Percentiles rank a stretch among this genome's conserved stretches.
Evolutionary conservation across 2,329 filamentous ascomycete species (phyloP).

Genomic region (Ophiostoma piceae): DNA sequence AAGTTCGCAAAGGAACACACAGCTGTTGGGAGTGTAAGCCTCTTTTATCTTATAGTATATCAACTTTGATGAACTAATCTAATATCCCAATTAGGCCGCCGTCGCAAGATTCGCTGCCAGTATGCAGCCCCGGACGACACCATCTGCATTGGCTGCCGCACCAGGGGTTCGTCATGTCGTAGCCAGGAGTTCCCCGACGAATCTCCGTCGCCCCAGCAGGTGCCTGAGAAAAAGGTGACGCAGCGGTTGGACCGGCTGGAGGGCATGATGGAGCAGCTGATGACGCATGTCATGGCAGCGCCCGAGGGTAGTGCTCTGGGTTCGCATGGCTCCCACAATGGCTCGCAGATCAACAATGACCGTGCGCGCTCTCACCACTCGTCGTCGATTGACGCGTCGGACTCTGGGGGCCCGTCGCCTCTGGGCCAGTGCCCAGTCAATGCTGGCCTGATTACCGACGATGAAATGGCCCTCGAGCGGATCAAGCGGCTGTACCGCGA

Average conservation of each 20-base stretch:
- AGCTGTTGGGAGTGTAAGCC: slow-evolving; percentile 53
- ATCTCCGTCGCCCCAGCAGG: slow-evolving; percentile 26
- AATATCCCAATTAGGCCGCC: no score
- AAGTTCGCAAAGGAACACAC: slow-evolving; percentile 49
- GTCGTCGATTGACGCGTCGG: slow-evolving; percentile 28
- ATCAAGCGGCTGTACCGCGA: slow-evolving; percentile 10
- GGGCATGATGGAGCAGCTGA: slow-evolving; percentile 43
- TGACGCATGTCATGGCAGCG: slow-evolving; percentile 35
- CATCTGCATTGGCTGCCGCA: slow-evolving; percentile 42
- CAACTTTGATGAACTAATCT: no score
- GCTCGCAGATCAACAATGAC: neutral
- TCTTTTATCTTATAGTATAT: no score
- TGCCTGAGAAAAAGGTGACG: slow-evolving; percentile 38
- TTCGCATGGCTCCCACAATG: no score
- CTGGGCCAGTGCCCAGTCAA: neutral
- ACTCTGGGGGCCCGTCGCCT: slow-evolving; percentile 16
- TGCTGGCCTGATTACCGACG: neutral
- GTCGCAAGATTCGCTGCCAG: slow-evolving; percentile 47
- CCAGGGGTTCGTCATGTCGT: slow-evolving; percentile 39
- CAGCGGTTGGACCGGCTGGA: slow-evolving; percentile 45
- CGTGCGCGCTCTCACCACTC: no score
- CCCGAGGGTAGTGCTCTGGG: neutral
- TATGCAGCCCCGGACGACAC: slow-evolving; percentile 37
- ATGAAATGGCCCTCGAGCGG: neutral
- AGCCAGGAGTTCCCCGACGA: slow-evolving; percentile 44